Conservation (phyloP, 2,329 filamentous ascomycete species). For the Biscogniauxia sp. region DNA sequence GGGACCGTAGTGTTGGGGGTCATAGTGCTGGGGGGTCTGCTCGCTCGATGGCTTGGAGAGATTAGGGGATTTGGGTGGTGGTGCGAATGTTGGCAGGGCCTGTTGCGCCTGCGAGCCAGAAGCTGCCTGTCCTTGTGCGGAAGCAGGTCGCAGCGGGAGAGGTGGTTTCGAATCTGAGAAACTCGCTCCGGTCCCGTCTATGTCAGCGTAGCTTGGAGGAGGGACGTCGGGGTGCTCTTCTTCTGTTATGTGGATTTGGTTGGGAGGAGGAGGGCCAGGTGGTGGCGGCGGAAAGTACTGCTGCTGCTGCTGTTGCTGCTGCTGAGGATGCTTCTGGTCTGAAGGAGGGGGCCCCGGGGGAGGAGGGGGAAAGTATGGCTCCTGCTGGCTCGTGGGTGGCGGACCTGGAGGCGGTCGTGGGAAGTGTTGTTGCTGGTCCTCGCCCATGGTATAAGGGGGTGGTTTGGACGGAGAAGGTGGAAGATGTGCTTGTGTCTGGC, state of each 20-base stretch:
- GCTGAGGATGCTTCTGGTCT: not conserved
- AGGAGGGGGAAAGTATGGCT: slow-evolving; percentile 16
- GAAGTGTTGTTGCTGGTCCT: slow-evolving; percentile 11
- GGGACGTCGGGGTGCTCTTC: not conserved
- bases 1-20: not conserved
- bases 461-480: slow-evolving; percentile 3
- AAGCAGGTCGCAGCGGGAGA: slow-evolving; percentile 11
- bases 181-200: slow-evolving; percentile 2
- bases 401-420: slow-evolving; percentile 19
- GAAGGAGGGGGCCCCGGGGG: slow-evolving; percentile 12
- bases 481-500: no score
- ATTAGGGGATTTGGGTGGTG: slow-evolving; percentile 6
- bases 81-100: slow-evolving; percentile 4
- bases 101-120: slow-evolving; percentile 6
- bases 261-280: slow-evolving; percentile 2
- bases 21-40: not conserved
- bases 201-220: slow-evolving; percentile 18
- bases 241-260: not conserved
- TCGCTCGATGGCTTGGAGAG: not conserved
- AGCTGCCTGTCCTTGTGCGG: slow-evolving; percentile 2
- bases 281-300: slow-evolving; percentile 2
- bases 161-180: slow-evolving; percentile 16
- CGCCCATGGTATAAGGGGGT: not conserved
- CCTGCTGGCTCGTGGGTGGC: slow-evolving; percentile 12
- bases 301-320: no score